phyloP scores from a whole-genome alignment of 2,329 filamentous ascomycete genomes.

The Neopestalotiopsis sp. region DNA sequence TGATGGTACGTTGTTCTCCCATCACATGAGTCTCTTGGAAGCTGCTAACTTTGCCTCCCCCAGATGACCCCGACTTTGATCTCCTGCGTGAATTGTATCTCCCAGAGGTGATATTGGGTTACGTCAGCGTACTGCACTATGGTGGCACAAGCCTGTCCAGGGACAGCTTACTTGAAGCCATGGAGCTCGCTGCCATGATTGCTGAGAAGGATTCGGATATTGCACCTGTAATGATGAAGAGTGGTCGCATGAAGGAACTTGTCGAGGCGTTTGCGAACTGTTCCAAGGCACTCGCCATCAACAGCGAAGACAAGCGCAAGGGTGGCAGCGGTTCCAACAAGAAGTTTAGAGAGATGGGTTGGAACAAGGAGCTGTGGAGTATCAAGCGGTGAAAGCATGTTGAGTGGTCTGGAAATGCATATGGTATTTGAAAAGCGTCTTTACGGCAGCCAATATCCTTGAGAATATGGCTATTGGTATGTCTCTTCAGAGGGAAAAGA shows the following conservation, averaged over 20 bases:
- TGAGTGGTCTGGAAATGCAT: not conserved
- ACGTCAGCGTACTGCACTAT: slow-evolving; percentile 80
- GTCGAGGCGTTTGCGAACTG: slow-evolving; percentile 78
- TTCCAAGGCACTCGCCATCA: slow-evolving; percentile 72
- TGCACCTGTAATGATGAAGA: slow-evolving; percentile 66
- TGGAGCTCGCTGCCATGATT: slow-evolving; percentile 81
- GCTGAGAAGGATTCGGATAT: slow-evolving; percentile 74
- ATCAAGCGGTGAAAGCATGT: slow-evolving; percentile 44
- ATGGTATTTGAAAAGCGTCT: not conserved
- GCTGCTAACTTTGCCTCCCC: slow-evolving; percentile 12
- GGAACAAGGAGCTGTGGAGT: slow-evolving; percentile 68
- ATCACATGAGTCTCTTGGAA: slow-evolving; percentile 18
- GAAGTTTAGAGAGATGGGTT: slow-evolving; percentile 66
- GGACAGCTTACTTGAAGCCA: slow-evolving; percentile 79
- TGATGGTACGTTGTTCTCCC: slow-evolving; percentile 53
- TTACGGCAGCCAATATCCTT: not conserved
- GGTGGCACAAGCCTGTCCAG: slow-evolving; percentile 76
- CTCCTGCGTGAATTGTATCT: slow-evolving; percentile 79
- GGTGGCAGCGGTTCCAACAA: slow-evolving; percentile 56
- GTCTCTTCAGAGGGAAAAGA: not conserved
- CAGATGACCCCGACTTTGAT: slow-evolving; percentile 65
- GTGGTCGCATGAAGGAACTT: slow-evolving; percentile 75
- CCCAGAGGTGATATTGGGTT: slow-evolving; percentile 84
- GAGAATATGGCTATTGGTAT: not conserved
- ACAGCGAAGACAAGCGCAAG: slow-evolving; percentile 58